Evolutionary conservation across 129 eudicot species (phyloP), one percentile per base, ranked within the genome.

Genomic region (Flaveria trinervia): DNA sequence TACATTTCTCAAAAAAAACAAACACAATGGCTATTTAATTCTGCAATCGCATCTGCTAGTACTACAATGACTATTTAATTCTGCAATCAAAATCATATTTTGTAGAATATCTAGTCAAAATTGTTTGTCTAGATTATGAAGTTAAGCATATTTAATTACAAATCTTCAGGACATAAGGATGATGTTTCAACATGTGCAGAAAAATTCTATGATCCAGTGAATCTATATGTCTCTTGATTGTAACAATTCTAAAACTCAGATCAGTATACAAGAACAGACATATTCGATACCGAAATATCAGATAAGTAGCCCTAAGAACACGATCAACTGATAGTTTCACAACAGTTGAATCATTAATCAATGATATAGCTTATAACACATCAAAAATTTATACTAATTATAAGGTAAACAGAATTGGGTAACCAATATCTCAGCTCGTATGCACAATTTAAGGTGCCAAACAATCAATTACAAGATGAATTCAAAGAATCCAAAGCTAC

Each of bases 401-500:
- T 39, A 72, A 14, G 3, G 45, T 54, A 45, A 72, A 16, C 23
- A 54, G 28, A 52, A 54, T 73, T 50, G 5, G 23, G 13, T 41
- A 57, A 30, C 68, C 55, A 56, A 41, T 18, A 41, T 11, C 13
- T 7, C 51, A 51, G n/a, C 44, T 9, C 36, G 46, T 20, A 39
- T 41, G 28, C 52, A 76, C 50, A 65, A 68, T 76, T 52, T 9
- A 50, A 69, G 51, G 64, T 25, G 68, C 71, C 59, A 55, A 43
- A 52, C 44, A 77, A 69, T 28, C 71, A 51, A 39, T 11, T 64
- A 48, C 16, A 2, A 28, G 8, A 68, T 2, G 22, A 68, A 69
- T 56, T 77, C 22, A 9, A 69, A 44, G 36, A 68, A 78, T 26
- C 50, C 50, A 30, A 57, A 78, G 77, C 64, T 78, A 59, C 26